phyloP scores from a whole-genome alignment of 129 eudicot species.

The Heracleum sosnowskyi region DNA sequence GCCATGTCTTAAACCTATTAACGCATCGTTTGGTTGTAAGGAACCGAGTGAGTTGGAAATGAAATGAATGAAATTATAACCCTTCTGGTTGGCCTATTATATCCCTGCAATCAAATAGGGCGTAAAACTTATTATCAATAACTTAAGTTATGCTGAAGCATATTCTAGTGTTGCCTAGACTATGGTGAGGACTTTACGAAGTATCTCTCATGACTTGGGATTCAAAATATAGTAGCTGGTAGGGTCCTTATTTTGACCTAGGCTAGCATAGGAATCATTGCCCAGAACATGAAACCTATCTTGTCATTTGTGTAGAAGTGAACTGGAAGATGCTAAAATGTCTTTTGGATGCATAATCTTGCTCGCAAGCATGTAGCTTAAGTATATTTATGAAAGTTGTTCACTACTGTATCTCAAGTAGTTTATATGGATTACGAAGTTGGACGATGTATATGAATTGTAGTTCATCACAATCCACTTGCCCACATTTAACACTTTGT shows the following conservation, averaged over 20 bases:
- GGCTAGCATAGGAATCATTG: neutral
- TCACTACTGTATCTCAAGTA: neutral
- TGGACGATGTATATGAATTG: neutral
- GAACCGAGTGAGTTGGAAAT: neutral
- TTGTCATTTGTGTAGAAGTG: neutral
- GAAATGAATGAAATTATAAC: neutral
- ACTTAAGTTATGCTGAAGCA: neutral
- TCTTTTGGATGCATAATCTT: too few relatives aligned
- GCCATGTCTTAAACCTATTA: neutral
- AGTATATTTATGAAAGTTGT: neutral
- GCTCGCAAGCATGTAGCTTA: too few relatives aligned
- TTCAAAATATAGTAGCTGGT: neutral
- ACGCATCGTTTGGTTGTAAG: neutral
- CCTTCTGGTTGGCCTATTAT: neutral
- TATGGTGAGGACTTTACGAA: neutral
- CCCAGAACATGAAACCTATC: neutral
- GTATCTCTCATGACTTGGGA: neutral
- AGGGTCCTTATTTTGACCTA: too few relatives aligned
- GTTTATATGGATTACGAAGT: neutral
- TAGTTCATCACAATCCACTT: neutral
- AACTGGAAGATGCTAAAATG: neutral
- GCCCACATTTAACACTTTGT: neutral
- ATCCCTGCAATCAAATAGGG: neutral
- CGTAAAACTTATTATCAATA: neutral
- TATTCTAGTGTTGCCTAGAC: neutral